Conservation (phyloP, 1,139 yeast genomes). For the Taiozyma sp. region DNA sequence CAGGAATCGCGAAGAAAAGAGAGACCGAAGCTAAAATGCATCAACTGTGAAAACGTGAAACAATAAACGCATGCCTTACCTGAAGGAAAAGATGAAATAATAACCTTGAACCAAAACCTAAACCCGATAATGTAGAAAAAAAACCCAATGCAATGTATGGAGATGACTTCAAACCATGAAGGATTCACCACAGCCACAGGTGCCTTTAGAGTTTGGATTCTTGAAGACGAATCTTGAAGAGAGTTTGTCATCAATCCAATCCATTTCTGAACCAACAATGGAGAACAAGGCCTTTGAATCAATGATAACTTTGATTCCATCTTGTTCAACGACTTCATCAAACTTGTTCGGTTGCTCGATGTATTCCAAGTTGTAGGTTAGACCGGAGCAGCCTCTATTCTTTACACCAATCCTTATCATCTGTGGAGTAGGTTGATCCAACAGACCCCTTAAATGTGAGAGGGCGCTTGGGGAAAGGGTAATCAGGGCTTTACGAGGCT, state of each 20-base stretch:
- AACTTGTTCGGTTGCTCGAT: constrained; percentile 88
- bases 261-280: constrained; percentile 97
- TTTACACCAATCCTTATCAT: constrained; percentile 90
- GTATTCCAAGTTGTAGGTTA: constrained; percentile 87
- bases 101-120: neutral
- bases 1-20: neutral
- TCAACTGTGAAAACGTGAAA: neutral
- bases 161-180: constrained; percentile 70
- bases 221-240: constrained; percentile 85
- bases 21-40: neutral
- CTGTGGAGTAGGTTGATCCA: constrained; percentile 82
- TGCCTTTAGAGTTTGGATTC: constrained; percentile 95
- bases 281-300: constrained; percentile 95
- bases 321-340: constrained; percentile 90
- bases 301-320: constrained; percentile 86
- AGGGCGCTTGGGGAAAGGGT: constrained; percentile 74
- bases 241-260: constrained; percentile 92
- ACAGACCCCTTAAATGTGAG: constrained; percentile 57
- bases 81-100: neutral
- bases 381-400: constrained; percentile 95
- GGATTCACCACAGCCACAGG: constrained; percentile 98
- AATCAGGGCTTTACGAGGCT: constrained; percentile 87
- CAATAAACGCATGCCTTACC: neutral
- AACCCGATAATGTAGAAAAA: neutral
- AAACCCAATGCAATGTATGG: neutral